Evolutionary conservation across 108 stramenopile genomes (phyloP).

Genomic region (Skeletonema potamos): DNA sequence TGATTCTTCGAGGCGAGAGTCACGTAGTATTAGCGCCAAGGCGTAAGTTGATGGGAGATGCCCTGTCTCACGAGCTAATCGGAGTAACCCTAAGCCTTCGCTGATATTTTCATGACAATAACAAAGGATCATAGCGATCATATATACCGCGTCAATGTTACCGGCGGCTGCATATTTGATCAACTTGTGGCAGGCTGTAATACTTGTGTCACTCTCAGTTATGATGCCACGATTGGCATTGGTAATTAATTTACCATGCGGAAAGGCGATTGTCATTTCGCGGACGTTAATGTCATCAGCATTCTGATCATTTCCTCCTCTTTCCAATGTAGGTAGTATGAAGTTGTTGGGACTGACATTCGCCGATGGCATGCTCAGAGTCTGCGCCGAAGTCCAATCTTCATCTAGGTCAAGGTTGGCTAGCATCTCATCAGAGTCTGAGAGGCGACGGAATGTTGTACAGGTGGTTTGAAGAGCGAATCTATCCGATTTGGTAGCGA

Average conservation of each 20-base stretch:
- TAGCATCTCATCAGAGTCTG: slow-evolving; percentile 64
- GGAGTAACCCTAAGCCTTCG: slow-evolving; percentile 66
- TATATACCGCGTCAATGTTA: slow-evolving; percentile 80
- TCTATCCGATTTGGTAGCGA: slow-evolving; percentile 57
- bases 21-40: slow-evolving; percentile 76
- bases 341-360: slow-evolving; percentile 49
- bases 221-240: slow-evolving; percentile 31
- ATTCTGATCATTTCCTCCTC: slow-evolving; percentile 30
- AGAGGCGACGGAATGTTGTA: slow-evolving; percentile 54
- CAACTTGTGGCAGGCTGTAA: slow-evolving; percentile 16
- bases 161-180: slow-evolving; percentile 61
- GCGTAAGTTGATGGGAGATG: slow-evolving; percentile 71
- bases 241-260: neutral
- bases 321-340: slow-evolving; percentile 45
- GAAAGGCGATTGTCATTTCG: neutral
- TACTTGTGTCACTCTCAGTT: slow-evolving; percentile 18
- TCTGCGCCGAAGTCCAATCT: slow-evolving; percentile 34
- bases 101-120: slow-evolving; percentile 79
- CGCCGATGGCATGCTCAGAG: neutral
- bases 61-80: slow-evolving; percentile 56
- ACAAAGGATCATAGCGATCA: slow-evolving; percentile 78
- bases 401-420: slow-evolving; percentile 57
- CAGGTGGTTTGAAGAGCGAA: slow-evolving; percentile 66
- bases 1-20: slow-evolving; percentile 61
- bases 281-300: slow-evolving; percentile 7